These are phyloP conservation scores for Mucor velutinosus DNA, from an alignment of 371 early-diverging fungal species.

Conservation along the genomic window DNA sequence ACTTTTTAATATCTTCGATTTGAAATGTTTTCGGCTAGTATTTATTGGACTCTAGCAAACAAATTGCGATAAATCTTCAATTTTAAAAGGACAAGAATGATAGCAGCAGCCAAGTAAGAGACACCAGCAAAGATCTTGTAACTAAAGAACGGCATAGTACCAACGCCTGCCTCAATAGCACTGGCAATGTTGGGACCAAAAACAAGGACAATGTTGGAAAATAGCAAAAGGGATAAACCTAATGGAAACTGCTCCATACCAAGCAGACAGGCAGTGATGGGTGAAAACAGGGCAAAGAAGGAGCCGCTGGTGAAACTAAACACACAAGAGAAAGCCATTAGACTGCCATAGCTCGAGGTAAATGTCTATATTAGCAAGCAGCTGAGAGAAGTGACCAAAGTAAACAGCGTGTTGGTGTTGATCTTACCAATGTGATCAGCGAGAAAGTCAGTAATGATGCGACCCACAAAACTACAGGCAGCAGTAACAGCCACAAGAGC, in stretches of 20 bases:
- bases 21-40: too few species aligned
- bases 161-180: constrained; percentile 28
- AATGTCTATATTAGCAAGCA: constrained; percentile 55
- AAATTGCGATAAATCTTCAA: constrained; percentile 16
- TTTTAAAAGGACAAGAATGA: constrained; percentile 18
- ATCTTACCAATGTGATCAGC: constrained; percentile 54
- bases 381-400: constrained; percentile 32
- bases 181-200: constrained; percentile 44
- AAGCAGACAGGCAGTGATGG: constrained; percentile 32
- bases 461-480: constrained; percentile 60
- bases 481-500: constrained; percentile 38
- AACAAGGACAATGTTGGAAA: constrained; percentile 30
- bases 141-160: constrained; percentile 25
- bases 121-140: constrained; percentile 41
- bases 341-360: constrained; percentile 35
- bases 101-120: constrained; percentile 15
- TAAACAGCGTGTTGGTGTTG: constrained; percentile 37
- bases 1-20: too few species aligned
- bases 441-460: constrained; percentile 47
- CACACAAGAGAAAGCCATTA: constrained; percentile 42
- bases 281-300: constrained; percentile 42
- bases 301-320: constrained; percentile 47
- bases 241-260: constrained; percentile 40
- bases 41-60: constrained; percentile 31
- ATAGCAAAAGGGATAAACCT: constrained; percentile 31